Percentiles rank a stretch among this genome's conserved stretches.
These are phyloP conservation scores for Dendrostoma leiphaemia DNA, from an alignment of 2,329 filamentous ascomycete genomes.

Conservation along the genomic window DNA sequence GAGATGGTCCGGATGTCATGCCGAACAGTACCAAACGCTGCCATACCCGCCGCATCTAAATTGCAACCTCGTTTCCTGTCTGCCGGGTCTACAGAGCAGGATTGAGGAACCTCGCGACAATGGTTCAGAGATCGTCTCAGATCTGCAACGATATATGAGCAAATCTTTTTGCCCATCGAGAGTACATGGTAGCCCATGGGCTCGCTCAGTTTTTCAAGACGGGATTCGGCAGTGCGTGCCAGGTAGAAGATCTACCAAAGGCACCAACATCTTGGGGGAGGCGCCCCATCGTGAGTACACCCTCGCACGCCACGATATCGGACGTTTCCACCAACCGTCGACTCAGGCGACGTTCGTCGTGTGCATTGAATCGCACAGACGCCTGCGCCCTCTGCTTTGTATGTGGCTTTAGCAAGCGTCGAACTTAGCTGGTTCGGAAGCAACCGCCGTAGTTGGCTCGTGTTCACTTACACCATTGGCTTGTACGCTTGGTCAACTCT, in stretches of 20 bases:
- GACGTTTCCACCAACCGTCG: background rate
- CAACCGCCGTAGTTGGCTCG: background rate
- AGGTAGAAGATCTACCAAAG: too few species aligned
- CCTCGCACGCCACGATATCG: too few species aligned
- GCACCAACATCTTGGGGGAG: too few species aligned
- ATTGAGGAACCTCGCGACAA: too few species aligned
- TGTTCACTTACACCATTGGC: too few species aligned
- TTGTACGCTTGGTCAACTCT: too few species aligned
- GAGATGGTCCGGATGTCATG: background rate
- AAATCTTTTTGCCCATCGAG: too few species aligned
- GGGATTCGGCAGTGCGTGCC: too few species aligned
- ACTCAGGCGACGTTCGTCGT: too few species aligned
- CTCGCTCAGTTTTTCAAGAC: too few species aligned
- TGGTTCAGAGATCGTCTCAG: background rate
- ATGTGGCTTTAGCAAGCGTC: background rate
- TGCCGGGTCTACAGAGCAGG: background rate
- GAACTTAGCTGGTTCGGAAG: background rate
- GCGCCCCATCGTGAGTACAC: too few species aligned
- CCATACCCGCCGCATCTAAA: conserved; percentile 1
- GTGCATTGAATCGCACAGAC: background rate
- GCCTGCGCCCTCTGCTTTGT: background rate
- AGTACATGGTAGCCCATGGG: too few species aligned
- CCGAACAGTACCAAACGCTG: background rate
- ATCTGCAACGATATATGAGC: background rate
- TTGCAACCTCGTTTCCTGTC: conserved; percentile 1